Evolutionary conservation across 805 yeast species (phyloP), one percentile per base, ranked within the genome.

Genomic region (Wickerhamiella kazuoi): DNA sequence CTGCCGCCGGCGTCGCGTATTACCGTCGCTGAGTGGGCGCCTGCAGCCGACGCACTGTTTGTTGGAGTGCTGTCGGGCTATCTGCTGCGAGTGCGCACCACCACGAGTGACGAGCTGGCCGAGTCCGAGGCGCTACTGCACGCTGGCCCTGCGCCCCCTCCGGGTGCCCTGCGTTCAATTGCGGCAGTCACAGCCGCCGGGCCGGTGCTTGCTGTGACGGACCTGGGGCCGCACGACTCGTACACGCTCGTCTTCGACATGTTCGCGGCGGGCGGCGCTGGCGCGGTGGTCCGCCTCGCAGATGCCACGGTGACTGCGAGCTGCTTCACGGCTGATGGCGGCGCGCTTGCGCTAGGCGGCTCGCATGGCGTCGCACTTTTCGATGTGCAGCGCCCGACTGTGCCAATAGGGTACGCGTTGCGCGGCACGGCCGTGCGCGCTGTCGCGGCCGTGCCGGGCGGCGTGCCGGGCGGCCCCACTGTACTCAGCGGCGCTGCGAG

Each of bases 271-370:
- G 11, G 26, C 26, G 26, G 11, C 9, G 11, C 9, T 23, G 11
- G 11, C 9, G 26, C 26, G 11, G 6, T 23, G 26, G 6, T 11
- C 26, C 26, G 6, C 26, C 9, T 6, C 26, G 11, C 6, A 6
- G 26, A 23, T 11, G 11, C 26, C 11, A 11, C 26, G 26, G 26
- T 23, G 26, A 23, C 26, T 23, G 26, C 26, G 9, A 23, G 26
- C 26, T 23, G 26, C 11, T 23, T 23, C 11, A 11, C 11, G 29
- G 31, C 14, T 23, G 2, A 35, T 16, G 2, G 35, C 30, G 15
- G n/a, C 20, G 36, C n/a, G 3, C 13, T 20, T 2, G 17, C 30
- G 2, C 40, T 28, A 3, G 47, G 45, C 20, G 17, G 38, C 21
- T 36, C 38, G 2, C 16, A 28, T 14, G 47, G 47, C 21, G 4